Evolutionary conservation across 306 rosid species (phyloP), one percentile per base, ranked within the genome.

Genomic region (Quercus gilva): DNA sequence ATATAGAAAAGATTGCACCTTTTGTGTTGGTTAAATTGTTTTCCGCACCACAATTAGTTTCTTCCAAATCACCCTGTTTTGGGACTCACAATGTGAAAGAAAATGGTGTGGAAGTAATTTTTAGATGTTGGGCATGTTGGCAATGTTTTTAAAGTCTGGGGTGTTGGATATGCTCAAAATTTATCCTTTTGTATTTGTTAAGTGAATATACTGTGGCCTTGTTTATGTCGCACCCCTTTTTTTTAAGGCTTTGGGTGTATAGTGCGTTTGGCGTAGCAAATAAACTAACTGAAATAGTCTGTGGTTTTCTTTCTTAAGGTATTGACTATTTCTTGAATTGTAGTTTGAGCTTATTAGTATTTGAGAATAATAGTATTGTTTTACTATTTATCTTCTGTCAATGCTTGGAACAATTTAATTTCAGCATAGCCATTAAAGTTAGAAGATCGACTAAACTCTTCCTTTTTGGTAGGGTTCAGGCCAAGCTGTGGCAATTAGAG

Each of bases 401-500:
- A 21, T 60, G 67, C 67, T 60, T 60, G 31, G 10, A 23, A 60
- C 12, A 12, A 4, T 60, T 25, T 25, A 60, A 25, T 60, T 25
- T 60, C 31, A 4, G 17, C 2, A 60, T 25, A 60, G 25, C 3
- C 1, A 5, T 15, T 63, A 3, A 63, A 63, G 20, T 28, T 28
- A 18, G 29, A 63, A 5, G 4, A 28, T 15, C 1, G 4, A 63
- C 69, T 20, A n/a, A 57, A 33, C 7, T 58, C 35, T 77, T 74
- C 68, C 25, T 63, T 76, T 77, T 52, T 28, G 53, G 56, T 75
- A 92, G 98, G 97, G 97, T 74, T 92, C 98, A 4, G 97, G 97
- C 45, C 97, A 94, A 89, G 98, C 98, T 55, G 98, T 94, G 82
- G 97, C 98, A 49, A 70, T 94, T 69, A 92, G 98, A 87, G 94